Conservation (phyloP, 1,284 basidiomycete species). For the Erythrobasidium hasegawianum region DNA sequence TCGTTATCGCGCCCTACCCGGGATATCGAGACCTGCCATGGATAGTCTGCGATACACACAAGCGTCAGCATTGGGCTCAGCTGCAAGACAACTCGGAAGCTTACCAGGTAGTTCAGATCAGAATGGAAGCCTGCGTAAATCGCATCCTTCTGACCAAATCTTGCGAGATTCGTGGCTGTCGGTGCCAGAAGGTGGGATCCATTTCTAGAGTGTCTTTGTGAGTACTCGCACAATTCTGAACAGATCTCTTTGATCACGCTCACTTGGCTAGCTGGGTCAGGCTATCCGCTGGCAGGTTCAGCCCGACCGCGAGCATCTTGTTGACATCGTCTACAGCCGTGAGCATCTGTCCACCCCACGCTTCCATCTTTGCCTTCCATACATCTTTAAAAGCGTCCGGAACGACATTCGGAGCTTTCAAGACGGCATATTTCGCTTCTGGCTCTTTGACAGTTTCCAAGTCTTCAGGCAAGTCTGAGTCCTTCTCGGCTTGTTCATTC, state of each 20-base stretch:
- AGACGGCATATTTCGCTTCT: conserved; percentile 16
- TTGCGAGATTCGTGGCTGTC: conserved; percentile 77
- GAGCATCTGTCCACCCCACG: conserved; percentile 82
- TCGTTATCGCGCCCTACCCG: not conserved
- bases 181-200: conserved; percentile 85
- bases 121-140: conserved; percentile 85
- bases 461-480: not conserved
- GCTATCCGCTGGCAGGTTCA: conserved; percentile 63
- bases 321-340: conserved; percentile 69
- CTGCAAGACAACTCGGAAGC: conserved; percentile 6
- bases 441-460: not conserved
- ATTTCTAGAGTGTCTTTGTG: no score
- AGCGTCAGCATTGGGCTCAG: no score
- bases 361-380: conserved; percentile 68
- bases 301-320: conserved; percentile 74
- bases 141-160: conserved; percentile 64
- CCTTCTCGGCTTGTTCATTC: not conserved
- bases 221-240: no score
- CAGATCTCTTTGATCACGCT: no score
- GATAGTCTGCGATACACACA: no score
- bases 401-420: conserved; percentile 59
- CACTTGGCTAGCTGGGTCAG: conserved; percentile 69
- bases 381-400: conserved; percentile 59
- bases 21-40: conserved; percentile 83
- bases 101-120: conserved; percentile 65